phyloP scores from a whole-genome alignment of 106 monocot species.

The Dioscorea alata region DNA sequence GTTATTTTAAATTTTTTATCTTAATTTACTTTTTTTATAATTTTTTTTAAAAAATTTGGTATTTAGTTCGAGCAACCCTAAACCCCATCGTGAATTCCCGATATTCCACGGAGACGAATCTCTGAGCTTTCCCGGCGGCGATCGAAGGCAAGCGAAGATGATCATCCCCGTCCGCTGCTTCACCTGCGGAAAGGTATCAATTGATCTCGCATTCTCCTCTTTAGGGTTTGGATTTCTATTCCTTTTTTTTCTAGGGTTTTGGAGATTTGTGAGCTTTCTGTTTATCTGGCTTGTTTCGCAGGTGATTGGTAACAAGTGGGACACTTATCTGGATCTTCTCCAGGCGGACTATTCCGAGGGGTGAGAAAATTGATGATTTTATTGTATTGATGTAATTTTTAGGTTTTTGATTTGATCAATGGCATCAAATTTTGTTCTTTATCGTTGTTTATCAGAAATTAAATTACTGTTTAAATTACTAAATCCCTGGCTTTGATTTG shows the following conservation, averaged over 20 bases:
- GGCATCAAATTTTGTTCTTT: not conserved
- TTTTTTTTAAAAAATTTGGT: too few relatives aligned
- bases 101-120: too few relatives aligned
- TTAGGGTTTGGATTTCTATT: not conserved
- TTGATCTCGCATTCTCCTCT: not conserved
- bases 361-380: not conserved
- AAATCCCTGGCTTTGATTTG: too few relatives aligned
- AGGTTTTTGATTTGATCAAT: too few relatives aligned
- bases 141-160: conserved; percentile 28
- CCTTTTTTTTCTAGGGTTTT: not conserved
- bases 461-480: not conserved
- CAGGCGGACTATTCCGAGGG: conserved; percentile 11
- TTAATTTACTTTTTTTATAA: too few relatives aligned
- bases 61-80: too few relatives aligned
- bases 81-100: too few relatives aligned
- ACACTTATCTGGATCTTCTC: conserved; percentile 5
- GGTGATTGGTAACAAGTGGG: conserved; percentile 14
- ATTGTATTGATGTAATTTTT: not conserved
- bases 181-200: conserved; percentile 61
- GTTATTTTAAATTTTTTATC: too few relatives aligned
- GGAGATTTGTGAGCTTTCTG: not conserved
- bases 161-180: conserved; percentile 84
- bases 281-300: not conserved
- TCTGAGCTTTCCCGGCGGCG: too few relatives aligned
- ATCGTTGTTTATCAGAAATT: not conserved